A percentile compares a stretch with the other conserved stretches of the same genome.
Conservation (phyloP, 352 stramenopile genomes). For the Pythium monospermum region DNA sequence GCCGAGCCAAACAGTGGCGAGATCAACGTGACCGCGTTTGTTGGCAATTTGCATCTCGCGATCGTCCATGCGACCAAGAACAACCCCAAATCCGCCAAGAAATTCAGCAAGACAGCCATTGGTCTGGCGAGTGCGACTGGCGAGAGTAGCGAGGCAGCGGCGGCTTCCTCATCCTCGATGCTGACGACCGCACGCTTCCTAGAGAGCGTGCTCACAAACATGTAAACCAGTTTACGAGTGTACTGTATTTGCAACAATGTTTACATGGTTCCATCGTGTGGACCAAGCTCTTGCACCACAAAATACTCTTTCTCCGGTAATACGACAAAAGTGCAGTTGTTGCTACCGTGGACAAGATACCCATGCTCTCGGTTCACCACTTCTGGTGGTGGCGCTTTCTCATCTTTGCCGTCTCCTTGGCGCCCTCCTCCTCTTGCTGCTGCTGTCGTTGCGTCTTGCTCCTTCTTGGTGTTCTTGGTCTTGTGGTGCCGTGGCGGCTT, state of each 20-base stretch:
- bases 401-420: not conserved
- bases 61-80: slow-evolving; percentile 57
- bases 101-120: slow-evolving; percentile 53
- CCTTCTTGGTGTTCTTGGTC: slow-evolving; percentile 13
- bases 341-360: slow-evolving; percentile 68
- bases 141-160: not conserved
- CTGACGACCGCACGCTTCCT: slow-evolving; percentile 54
- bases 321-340: slow-evolving; percentile 71
- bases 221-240: no score
- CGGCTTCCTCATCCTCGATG: slow-evolving; percentile 15
- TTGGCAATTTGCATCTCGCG: slow-evolving; percentile 58
- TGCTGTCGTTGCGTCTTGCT: slow-evolving; percentile 7
- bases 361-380: slow-evolving; percentile 49
- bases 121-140: slow-evolving; percentile 7
- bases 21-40: slow-evolving; percentile 28
- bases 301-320: slow-evolving; percentile 72
- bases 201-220: slow-evolving; percentile 50
- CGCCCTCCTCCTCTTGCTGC: not conserved
- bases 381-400: not conserved
- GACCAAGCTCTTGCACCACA: slow-evolving; percentile 57
- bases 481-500: slow-evolving; percentile 16
- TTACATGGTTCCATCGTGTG: slow-evolving; percentile 53
- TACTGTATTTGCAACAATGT: no score
- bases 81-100: slow-evolving; percentile 60
- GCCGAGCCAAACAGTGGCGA: no score